Evolutionary conservation across 495 filamentous ascomycete genomes (phyloP).

Genomic region (Trichoderma erinaceum): DNA sequence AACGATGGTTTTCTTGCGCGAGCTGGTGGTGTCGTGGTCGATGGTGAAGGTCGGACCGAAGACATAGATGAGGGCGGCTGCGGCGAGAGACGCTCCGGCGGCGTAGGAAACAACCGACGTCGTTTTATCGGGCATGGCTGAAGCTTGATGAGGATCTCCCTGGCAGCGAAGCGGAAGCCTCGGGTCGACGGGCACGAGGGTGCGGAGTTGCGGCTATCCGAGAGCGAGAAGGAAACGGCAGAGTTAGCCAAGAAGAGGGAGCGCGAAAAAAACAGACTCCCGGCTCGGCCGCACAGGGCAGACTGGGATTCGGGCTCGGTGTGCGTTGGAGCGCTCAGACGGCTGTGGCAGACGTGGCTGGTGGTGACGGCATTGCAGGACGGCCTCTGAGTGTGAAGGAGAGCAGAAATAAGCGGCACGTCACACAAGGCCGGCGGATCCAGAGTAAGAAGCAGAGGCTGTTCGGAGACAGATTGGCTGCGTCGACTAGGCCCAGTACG

Average conservation of each 20-base stretch:
- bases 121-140: slow-evolving; percentile 75
- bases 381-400: background rate
- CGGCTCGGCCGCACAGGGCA: slow-evolving; percentile 12
- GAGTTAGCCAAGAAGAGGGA: background rate
- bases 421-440: slow-evolving; percentile 5
- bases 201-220: slow-evolving; percentile 4
- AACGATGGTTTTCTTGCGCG: slow-evolving; percentile 81
- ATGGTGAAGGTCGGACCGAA: slow-evolving; percentile 94
- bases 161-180: slow-evolving; percentile 21
- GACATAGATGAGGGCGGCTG: slow-evolving; percentile 93
- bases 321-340: background rate
- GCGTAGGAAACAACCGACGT: slow-evolving; percentile 87
- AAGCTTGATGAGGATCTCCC: background rate
- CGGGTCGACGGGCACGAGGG: slow-evolving; percentile 6
- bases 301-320: slow-evolving; percentile 5
- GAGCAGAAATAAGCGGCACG: background rate
- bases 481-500: too few species aligned
- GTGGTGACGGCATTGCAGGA: background rate
- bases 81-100: slow-evolving; percentile 89
- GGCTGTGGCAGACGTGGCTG: background rate
- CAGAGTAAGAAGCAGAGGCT: background rate
- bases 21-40: slow-evolving; percentile 62
- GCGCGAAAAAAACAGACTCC: background rate
- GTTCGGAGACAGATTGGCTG: too few species aligned
- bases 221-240: background rate